Evolutionary conservation across 2,329 filamentous ascomycete genomes (phyloP).

Genomic region (Pseudogymnoascus sp.): DNA sequence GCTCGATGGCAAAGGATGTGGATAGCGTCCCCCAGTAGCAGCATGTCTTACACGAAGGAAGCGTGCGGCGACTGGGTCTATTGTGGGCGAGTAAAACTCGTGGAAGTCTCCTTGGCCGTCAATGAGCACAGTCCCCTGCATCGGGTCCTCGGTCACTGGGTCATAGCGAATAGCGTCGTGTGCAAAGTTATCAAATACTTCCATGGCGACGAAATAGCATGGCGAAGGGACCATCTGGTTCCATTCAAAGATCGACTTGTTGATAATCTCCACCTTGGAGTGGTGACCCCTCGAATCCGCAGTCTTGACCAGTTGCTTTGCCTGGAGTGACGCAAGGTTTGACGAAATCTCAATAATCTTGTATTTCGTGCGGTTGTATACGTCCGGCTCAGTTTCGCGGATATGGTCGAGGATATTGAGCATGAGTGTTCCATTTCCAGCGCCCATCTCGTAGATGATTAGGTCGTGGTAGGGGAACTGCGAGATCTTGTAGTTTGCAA

Average conservation of each 20-base stretch:
- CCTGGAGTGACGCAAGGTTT: slow-evolving; percentile 70
- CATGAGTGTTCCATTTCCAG: slow-evolving; percentile 96
- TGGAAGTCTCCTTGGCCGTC: slow-evolving; percentile 82
- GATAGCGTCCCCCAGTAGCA: slow-evolving; percentile 57
- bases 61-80: slow-evolving; percentile 75
- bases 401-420: slow-evolving; percentile 97
- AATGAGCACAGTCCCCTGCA: slow-evolving; percentile 85
- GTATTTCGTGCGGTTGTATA: slow-evolving; percentile 89
- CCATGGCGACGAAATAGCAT: slow-evolving; percentile 95
- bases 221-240: slow-evolving; percentile 76
- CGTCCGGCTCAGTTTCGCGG: slow-evolving; percentile 76
- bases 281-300: slow-evolving; percentile 66
- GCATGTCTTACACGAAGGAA: slow-evolving; percentile 80
- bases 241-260: slow-evolving; percentile 94
- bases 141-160: slow-evolving; percentile 65
- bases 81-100: slow-evolving; percentile 76
- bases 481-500: slow-evolving; percentile 91
- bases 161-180: slow-evolving; percentile 94
- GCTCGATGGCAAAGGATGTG: slow-evolving; percentile 47
- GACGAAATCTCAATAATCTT: slow-evolving; percentile 93
- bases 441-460: slow-evolving; percentile 97
- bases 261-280: slow-evolving; percentile 87
- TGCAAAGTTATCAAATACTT: slow-evolving; percentile 97
- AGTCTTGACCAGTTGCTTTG: slow-evolving; percentile 56
- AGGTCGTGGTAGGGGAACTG: slow-evolving; percentile 94